Conservation (phyloP, 306 rosid genomes). For the Vigna nakashimae region DNA sequence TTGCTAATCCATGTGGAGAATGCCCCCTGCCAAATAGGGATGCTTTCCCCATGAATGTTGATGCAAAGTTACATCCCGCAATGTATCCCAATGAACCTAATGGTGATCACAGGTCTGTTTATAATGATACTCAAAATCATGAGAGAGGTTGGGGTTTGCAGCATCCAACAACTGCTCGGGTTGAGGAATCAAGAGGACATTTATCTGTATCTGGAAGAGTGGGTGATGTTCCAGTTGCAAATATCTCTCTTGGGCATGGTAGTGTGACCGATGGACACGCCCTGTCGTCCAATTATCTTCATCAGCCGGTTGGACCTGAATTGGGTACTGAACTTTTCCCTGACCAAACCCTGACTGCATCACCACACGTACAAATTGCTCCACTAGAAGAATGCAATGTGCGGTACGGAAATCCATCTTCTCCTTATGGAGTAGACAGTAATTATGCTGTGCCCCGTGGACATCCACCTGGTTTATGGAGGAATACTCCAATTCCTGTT, state of each 20-base stretch:
- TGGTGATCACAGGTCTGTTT: constrained; percentile 62
- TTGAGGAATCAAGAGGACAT: constrained; percentile 66
- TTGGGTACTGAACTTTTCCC: constrained; percentile 68
- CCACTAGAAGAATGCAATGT: constrained; percentile 67
- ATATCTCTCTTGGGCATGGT: constrained; percentile 64
- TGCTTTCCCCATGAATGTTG: constrained; percentile 59
- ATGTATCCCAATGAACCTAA: constrained; percentile 62
- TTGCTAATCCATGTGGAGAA: constrained; percentile 61
- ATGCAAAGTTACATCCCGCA: constrained; percentile 74
- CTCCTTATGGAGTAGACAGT: constrained; percentile 72
- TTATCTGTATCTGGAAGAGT: constrained; percentile 67
- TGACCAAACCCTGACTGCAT: constrained; percentile 69
- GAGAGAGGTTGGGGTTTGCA: constrained; percentile 78
- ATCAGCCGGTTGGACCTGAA: constrained; percentile 67
- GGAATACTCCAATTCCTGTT: constrained; percentile 62
- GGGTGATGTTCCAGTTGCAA: constrained; percentile 67
- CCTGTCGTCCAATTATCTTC: constrained; percentile 60
- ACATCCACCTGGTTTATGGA: constrained; percentile 69
- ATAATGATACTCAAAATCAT: constrained; percentile 65
- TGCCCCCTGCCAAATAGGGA: constrained; percentile 73
- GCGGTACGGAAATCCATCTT: constrained; percentile 68
- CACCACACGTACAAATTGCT: constrained; percentile 60
- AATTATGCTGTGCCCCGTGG: constrained; percentile 63
- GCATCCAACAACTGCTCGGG: constrained; percentile 61
- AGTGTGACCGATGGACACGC: constrained; percentile 63